phyloP scores from a whole-genome alignment of 345 rosid genomes.

The Eucalyptus marginata region DNA sequence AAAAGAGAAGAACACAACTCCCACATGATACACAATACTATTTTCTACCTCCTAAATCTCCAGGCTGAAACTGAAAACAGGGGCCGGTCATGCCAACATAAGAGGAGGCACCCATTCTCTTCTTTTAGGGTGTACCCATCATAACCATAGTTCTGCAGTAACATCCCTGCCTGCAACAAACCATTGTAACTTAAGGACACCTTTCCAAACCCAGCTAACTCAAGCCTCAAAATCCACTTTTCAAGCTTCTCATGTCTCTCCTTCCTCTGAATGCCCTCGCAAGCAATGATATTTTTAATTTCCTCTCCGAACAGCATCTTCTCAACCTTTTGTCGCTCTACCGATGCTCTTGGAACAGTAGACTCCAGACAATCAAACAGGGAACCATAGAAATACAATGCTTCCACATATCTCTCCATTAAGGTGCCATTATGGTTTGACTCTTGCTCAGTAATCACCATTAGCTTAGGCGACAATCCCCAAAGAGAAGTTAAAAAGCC shows the following conservation, averaged over 20 bases:
- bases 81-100: constrained; percentile 56
- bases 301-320: constrained; percentile 69
- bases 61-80: constrained; percentile 62
- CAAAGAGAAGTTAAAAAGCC: constrained; percentile 38
- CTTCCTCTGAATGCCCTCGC: constrained; percentile 54
- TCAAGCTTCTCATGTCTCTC: constrained; percentile 71
- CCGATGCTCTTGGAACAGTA: constrained; percentile 30
- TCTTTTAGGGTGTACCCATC: constrained; percentile 58
- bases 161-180: constrained; percentile 39
- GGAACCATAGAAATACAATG: constrained; percentile 52
- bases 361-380: constrained; percentile 65
- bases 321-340: constrained; percentile 57
- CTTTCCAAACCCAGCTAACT: constrained; percentile 44
- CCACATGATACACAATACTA: background rate
- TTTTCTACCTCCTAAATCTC: constrained; percentile 34
- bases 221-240: constrained; percentile 57
- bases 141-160: constrained; percentile 43
- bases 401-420: constrained; percentile 50
- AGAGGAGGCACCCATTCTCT: constrained; percentile 39
- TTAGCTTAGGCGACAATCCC: constrained; percentile 49
- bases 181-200: constrained; percentile 57
- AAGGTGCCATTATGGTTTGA: constrained; percentile 42
- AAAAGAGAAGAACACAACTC: background rate
- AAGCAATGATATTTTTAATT: constrained; percentile 58
- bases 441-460: constrained; percentile 67